Percentiles rank a stretch among this genome's conserved stretches.
phyloP scores from a whole-genome alignment of 495 filamentous ascomycete genomes.

The Aspergillus baeticus region DNA sequence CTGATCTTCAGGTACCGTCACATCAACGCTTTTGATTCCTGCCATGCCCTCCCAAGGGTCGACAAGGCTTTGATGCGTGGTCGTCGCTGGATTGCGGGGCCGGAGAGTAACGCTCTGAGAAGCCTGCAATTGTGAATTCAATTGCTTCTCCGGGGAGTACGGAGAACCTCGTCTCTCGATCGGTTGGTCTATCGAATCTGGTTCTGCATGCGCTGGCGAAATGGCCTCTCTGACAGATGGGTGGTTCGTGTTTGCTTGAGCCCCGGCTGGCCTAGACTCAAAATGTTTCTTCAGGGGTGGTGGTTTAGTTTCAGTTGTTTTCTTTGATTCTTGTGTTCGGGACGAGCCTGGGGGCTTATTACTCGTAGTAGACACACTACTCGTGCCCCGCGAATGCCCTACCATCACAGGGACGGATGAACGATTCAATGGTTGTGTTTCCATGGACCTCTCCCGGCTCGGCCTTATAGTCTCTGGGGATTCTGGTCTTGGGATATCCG shows the following conservation, averaged over 20 bases:
- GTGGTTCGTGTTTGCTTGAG: background rate
- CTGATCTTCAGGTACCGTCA: constrained; percentile 61
- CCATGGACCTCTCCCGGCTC: background rate
- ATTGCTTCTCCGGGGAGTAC: background rate
- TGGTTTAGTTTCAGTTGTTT: background rate
- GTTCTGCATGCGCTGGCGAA: background rate
- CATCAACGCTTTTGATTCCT: constrained; percentile 42
- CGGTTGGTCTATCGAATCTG: background rate
- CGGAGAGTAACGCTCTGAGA: background rate
- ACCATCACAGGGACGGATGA: background rate
- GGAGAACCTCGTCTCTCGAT: background rate
- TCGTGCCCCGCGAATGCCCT: background rate
- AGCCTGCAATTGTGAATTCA: background rate
- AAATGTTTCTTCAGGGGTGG: background rate
- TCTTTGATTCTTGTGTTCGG: background rate
- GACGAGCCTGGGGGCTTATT: background rate
- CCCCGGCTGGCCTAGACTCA: background rate
- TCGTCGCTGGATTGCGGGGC: background rate
- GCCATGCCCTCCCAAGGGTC: constrained; percentile 40
- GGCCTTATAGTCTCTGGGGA: background rate
- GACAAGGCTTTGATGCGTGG: background rate
- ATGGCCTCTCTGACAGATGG: background rate
- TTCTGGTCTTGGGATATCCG: background rate
- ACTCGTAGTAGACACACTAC: background rate
- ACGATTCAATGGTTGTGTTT: background rate